Conservation (phyloP, 2,329 filamentous ascomycete genomes). For the Mycosphaerella sp. region DNA sequence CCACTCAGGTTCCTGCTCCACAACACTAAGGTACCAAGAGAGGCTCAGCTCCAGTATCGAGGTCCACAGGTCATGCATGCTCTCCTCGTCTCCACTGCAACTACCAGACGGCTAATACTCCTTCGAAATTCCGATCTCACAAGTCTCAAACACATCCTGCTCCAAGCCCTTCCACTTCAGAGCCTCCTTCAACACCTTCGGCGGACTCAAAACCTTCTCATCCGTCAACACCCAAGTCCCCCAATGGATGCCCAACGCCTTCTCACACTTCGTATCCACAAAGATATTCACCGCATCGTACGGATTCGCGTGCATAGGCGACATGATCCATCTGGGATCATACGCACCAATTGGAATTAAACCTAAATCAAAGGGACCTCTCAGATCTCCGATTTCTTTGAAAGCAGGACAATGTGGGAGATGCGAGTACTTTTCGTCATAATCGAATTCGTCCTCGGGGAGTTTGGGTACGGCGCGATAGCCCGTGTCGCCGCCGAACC, state of each 20-base stretch:
- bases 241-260: conserved; percentile 86
- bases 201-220: conserved; percentile 82
- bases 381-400: conserved; percentile 68
- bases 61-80: too few relatives aligned
- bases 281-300: conserved; percentile 88
- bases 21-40: too few relatives aligned
- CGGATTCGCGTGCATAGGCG: conserved; percentile 77
- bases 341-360: conserved; percentile 93
- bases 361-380: conserved; percentile 85
- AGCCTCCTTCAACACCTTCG: conserved; percentile 63
- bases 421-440: conserved; percentile 55
- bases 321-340: conserved; percentile 66
- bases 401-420: conserved; percentile 77
- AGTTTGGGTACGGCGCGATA: conserved; percentile 71
- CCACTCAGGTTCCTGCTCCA: too few relatives aligned
- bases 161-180: conserved; percentile 60
- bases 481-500: conserved; percentile 82
- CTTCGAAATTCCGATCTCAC: conserved; percentile 75
- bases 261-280: conserved; percentile 68
- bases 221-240: conserved; percentile 77
- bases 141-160: conserved; percentile 74
- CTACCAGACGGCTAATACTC: conserved; percentile 56
- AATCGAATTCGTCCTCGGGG: conserved; percentile 62
- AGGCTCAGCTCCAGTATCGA: too few relatives aligned
- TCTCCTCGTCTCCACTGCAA: too few relatives aligned